Conservation (phyloP, 176 grass and related monocot species). For the Rhynchospora tenuis region DNA sequence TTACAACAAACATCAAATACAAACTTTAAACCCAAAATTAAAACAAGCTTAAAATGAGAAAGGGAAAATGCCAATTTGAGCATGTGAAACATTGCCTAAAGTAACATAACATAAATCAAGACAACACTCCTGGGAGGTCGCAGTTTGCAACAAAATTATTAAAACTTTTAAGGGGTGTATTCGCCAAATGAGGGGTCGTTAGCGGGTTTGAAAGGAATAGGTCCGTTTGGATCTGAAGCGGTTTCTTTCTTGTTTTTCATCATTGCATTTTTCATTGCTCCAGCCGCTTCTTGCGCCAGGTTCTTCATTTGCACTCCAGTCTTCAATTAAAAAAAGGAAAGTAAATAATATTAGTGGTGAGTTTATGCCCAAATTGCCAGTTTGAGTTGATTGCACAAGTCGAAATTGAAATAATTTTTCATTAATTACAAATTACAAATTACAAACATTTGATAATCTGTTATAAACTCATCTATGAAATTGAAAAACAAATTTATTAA, state of each 20-base stretch:
- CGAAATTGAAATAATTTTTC: not conserved
- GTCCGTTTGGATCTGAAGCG: not conserved
- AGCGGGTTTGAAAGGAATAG: not conserved
- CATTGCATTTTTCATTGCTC: slow-evolving; percentile 21
- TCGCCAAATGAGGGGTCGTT: slow-evolving; percentile 15
- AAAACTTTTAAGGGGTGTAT: not conserved
- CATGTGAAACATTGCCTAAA: not conserved
- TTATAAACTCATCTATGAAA: too few species aligned
- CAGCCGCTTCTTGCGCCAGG: slow-evolving; percentile 23
- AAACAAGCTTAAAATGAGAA: not conserved
- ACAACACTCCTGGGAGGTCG: not conserved
- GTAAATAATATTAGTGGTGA: not conserved
- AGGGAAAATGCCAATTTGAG: not conserved
- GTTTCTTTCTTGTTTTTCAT: not conserved
- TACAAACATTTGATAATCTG: too few species aligned
- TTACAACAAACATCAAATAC: not conserved
- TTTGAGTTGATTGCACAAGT: not conserved
- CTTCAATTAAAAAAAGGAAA: not conserved
- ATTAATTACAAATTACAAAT: not conserved
- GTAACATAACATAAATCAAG: not conserved
- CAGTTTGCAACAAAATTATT: not conserved
- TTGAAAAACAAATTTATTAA: too few species aligned
- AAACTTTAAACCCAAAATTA: not conserved
- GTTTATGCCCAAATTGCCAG: not conserved
- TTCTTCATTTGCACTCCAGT: slow-evolving; percentile 19